phyloP scores from a whole-genome alignment of 495 filamentous ascomycete genomes.

The Xylaria bambusicola region DNA sequence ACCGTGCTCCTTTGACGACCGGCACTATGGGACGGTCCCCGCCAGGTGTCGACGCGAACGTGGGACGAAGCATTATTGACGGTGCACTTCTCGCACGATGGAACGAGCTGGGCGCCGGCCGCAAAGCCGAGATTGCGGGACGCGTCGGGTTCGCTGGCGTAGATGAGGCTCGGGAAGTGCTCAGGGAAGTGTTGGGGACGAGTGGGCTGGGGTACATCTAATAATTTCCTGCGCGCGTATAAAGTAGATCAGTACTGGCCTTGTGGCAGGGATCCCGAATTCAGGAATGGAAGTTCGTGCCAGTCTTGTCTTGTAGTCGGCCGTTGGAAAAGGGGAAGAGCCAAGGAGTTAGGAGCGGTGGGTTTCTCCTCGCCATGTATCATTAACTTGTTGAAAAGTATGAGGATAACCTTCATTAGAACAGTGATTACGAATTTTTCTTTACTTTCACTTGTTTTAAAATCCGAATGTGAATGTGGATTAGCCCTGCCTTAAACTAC shows the following conservation, averaged over 20 bases:
- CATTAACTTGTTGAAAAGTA: neutral
- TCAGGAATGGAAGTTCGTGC: no score
- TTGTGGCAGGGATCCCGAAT: no score
- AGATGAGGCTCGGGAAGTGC: constrained; percentile 61
- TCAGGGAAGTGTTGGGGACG: constrained; percentile 42
- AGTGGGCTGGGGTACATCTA: constrained; percentile 29
- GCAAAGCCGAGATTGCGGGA: constrained; percentile 68
- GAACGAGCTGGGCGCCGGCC: constrained; percentile 67
- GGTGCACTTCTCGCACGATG: constrained; percentile 59
- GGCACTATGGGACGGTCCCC: constrained; percentile 31
- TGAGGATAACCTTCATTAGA: neutral
- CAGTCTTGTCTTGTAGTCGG: no score
- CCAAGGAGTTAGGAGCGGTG: constrained; percentile 4
- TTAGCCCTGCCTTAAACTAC: neutral
- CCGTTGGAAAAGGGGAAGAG: constrained; percentile 4
- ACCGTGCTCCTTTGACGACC: constrained; percentile 53
- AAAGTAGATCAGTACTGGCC: neutral
- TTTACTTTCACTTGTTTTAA: no score
- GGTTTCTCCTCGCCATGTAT: neutral
- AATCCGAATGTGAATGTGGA: no score
- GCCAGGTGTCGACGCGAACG: constrained; percentile 48
- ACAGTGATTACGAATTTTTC: neutral
- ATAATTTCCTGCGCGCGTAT: neutral
- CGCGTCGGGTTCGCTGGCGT: constrained; percentile 63
- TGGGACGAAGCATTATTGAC: constrained; percentile 53